These are phyloP conservation scores for Microcera coccophila DNA, from an alignment of 2,329 filamentous ascomycete species.

Conservation along the genomic window DNA sequence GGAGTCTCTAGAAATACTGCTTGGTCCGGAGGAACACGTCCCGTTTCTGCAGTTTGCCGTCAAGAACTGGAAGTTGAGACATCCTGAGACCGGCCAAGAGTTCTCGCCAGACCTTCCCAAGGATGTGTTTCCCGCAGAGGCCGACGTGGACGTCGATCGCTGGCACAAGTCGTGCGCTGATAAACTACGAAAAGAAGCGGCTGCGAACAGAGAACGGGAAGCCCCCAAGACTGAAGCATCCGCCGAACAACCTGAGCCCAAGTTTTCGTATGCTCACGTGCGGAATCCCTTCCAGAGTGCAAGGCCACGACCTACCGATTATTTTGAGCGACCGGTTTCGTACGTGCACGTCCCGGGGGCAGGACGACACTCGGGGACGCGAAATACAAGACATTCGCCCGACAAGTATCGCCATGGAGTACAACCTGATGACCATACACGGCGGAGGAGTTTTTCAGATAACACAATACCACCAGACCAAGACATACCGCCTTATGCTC, in stretches of 20 bases:
- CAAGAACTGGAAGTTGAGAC: constrained; percentile 67
- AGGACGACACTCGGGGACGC: constrained; percentile 29
- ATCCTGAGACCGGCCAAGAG: constrained; percentile 67
- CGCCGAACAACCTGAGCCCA: constrained; percentile 32
- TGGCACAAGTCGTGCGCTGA: constrained; percentile 82
- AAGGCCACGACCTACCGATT: constrained; percentile 30
- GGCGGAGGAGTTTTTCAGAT: constrained; percentile 51
- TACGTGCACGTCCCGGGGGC: constrained; percentile 40
- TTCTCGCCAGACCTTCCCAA: constrained; percentile 60
- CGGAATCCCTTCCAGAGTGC: constrained; percentile 29
- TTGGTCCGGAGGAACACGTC: constrained; percentile 85
- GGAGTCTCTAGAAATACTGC: constrained; percentile 85
- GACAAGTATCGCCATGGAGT: constrained; percentile 36
- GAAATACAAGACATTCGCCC: constrained; percentile 32
- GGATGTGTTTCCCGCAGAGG: constrained; percentile 63
- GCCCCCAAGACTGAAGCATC: constrained; percentile 27
- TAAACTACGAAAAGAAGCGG: constrained; percentile 61
- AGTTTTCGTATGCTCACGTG: constrained; percentile 37
- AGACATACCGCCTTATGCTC: constrained; percentile 24
- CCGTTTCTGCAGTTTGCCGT: constrained; percentile 79
- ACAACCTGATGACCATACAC: constrained; percentile 39
- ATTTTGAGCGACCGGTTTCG: constrained; percentile 33
- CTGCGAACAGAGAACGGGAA: constrained; percentile 34
- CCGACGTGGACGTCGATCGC: constrained; percentile 74
- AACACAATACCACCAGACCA: constrained; percentile 38